Evolutionary conservation across 495 filamentous ascomycete species (phyloP), one percentile per base, ranked within the genome.

Genomic region (Schizothecium vesticola): DNA sequence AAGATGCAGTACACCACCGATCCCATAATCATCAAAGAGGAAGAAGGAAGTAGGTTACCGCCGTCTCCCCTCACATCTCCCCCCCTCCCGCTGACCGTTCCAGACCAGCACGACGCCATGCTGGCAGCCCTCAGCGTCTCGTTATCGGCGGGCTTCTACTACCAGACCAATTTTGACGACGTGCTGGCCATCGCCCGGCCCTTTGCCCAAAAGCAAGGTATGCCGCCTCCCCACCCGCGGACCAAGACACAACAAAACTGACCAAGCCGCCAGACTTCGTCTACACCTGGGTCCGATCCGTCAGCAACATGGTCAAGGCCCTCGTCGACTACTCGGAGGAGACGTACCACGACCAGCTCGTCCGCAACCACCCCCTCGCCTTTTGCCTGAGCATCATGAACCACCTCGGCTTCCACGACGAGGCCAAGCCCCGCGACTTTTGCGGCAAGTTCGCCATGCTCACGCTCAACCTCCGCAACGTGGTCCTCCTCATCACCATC

Each of bases 371-470:
- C 6, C 85, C 84, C 51, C 84, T 94, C 56, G 88, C 90, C 69
- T 81, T 88, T 67, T 89, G 86, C 77, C 82, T 92, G 33, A 89
- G 89, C 75, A 81, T 92, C 28, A 86, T 91, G 69, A 88, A 87
- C 66, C 86, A 88, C 61, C 79, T 94, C 28, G 89, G 89, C 21
- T 92, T 86, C 73, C 83, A 80, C 56, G 87, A 86, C 22, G 86
- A 87, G 59, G 82, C 82, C 60, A 80, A 85, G 57, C 80, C 84
- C 13, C 87, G 90, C 23, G 84, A 77, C 29, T 82, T 91, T 25
- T 76, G 86, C 29, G 89, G 89, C 26, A 91, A 90, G 72, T 81
- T 96, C 61, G 86, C 92, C n/a, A 90, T 88, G 85, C 79, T 89
- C 1, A 86, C 88, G 36, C 79, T 96, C 43, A 88, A 91, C 74